Base-by-base conservation (phyloP, 306 rosid genomes). In the Inga leiocalycina region DNA sequence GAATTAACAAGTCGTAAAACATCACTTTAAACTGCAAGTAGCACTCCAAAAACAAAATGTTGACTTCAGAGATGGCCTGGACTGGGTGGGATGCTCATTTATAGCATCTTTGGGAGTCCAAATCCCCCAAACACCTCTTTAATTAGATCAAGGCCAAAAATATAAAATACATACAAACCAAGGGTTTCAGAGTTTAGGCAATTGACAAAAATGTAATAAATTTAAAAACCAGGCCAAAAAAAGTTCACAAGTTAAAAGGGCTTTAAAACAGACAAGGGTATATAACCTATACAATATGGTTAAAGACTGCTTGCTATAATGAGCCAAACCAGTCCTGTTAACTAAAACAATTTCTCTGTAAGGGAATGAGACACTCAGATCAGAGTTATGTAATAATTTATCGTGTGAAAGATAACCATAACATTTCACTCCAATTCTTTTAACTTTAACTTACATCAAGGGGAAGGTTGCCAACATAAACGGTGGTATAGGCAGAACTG, bases 391-490 rank as follows among this genome's bases (percentile, higher is more conserved):
- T 46, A 45, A 84, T n/a, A 15, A 14, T 71, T 48, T 78, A 9
- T 75, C 75, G 45, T 51, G 46, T 44, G 79, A 56, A 80, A 77
- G 57, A 84, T 64, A 57, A 84, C 43, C 52, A 82, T 61, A 77
- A 51, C 27, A 82, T 62, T 72, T 69, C 76, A 77, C 66, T 64
- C 74, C 77, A 85, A 51, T 77, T 43, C 76, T 30, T 35, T 76
- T 73, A 74, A 87, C 32, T 35, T 76, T 61, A 74, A 85, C 88
- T 81, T 86, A 88, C 93, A 82, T 89, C 93, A 77, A 85, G 93
- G 77, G 93, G 89, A 84, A 89, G 91, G 87, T 86, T 89, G 86
- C 93, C 93, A 17, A 89, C 93, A 84, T 89, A 89, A 82, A 89
- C 93, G 15, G 93, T 89, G 54, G 93, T 89, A 82, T 84, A 87